Evolutionary conservation across 2,329 filamentous ascomycete genomes (phyloP), one percentile per base, ranked within the genome.

Genomic region (Orbilia brochopaga): DNA sequence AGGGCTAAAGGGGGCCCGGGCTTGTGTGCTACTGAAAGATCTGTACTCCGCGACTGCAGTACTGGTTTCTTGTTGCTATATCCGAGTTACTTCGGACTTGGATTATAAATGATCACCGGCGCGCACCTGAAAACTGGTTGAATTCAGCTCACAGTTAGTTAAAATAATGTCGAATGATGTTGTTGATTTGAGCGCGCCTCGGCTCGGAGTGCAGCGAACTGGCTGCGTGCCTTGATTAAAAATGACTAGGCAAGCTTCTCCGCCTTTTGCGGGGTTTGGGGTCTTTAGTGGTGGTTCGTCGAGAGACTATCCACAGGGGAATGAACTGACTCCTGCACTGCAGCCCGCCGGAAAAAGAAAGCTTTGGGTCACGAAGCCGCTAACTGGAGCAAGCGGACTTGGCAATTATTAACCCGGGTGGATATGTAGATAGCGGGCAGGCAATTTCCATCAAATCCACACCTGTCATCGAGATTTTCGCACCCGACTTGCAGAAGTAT

Each of bases 221-320:
- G 27, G n/a, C 27, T 32, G 27, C 27, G 8, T 55, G 64, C 30
- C 13, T 32, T 72, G 11, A 48, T 48, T 23, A 48, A 48, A 72
- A 65, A 65, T 55, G 60, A 65, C 67, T 65, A 56, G 67, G 67
- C 67, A 65, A 65, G 67, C 67, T 72, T 72, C 67, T 72, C 67
- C 67, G 67, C 67, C 60, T 65, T 69, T 72, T 72, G 67, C 60
- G 67, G 67, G 67, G 67, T 72, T 70, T 60, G 60, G 65, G 66
- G 60, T 70, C 46, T 57, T 42, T 46, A 19, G 55, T 50, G 55
- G 67, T 72, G 65, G 66, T 70, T 52, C 63, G 66, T 70, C 59
- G 59, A 70, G 54, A 51, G 48, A 55, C 60, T 65, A 65, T 10
- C 11, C 8, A 48, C 27, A 32, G 8, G 27, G 27, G 8, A 32